Evolutionary conservation across 148 eudicot species (phyloP).

Genomic region (Heliosperma pusillum): DNA sequence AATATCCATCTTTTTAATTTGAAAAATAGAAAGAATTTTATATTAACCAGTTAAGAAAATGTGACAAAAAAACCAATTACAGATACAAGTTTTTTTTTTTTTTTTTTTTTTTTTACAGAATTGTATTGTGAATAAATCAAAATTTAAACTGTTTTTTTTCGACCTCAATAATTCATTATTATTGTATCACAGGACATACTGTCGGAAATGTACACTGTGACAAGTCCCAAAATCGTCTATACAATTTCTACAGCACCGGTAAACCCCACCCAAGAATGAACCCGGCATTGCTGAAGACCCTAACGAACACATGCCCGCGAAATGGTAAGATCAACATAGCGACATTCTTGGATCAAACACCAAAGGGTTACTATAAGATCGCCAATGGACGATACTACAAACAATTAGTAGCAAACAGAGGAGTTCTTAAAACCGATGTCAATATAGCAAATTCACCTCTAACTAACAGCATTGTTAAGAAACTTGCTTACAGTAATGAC

Average conservation of each 20-base stretch:
- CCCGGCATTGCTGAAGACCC: conserved; percentile 23
- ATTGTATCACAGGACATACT: conserved; percentile 19
- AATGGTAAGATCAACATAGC: conserved; percentile 12
- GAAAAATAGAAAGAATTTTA: no score
- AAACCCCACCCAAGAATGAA: conserved; percentile 32
- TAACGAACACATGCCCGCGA: conserved; percentile 33
- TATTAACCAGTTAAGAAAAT: no score
- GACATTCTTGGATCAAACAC: conserved; percentile 29
- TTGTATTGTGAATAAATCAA: no score
- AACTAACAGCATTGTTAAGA: no score
- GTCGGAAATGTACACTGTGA: conserved; percentile 28
- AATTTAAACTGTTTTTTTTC: no score
- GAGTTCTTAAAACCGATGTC: conserved; percentile 17
- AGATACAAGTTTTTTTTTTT: no score
- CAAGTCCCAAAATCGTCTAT: conserved; percentile 16
- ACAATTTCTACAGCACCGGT: conserved; percentile 14
- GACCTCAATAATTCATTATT: neutral
- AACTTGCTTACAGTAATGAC: no score
- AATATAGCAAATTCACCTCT: no score
- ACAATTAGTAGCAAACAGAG: conserved; percentile 18
- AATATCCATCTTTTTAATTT: conserved; percentile 2
- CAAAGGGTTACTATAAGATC: neutral
- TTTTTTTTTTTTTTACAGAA: no score
- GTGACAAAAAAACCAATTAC: no score
- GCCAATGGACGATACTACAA: conserved; percentile 29